Base-by-base conservation (phyloP, 768 basidiomycete genomes). In the Boletus eberwhitei region DNA sequence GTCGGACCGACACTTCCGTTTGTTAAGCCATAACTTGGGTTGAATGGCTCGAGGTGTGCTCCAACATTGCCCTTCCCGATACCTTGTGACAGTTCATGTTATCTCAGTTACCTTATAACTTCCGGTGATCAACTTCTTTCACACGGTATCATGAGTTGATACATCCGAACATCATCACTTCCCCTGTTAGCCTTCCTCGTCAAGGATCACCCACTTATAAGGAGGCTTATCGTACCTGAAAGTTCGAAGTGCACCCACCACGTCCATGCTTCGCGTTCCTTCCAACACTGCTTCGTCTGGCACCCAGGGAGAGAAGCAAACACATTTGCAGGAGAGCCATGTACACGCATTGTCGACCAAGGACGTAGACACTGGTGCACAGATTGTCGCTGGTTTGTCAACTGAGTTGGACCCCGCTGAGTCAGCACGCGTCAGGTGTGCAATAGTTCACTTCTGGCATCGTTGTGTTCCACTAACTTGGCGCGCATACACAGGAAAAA, bases 341-440 rank as follows among this genome's bases (percentile, higher is more conserved):
- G 55, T 16, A 17, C 67, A 64, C 7, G 55, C 56, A 4, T 21
- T 70, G 13, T 75, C 78, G 5, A 70, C 74, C 41, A 75, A 71
- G 53, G 77, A 82, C 48, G 75, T 85, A 7, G 86, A 87, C 62
- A 83, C 84, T 4, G 86, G 78, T 24, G 86, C 86, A 24, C 77
- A 77, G 58, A 69, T 87, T 26, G 77, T 77, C 14, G 75, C 79
- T 11, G 79, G 79, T 9, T 64, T 75, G 13, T 64, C 74, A 4
- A 64, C 42, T 8, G 73, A 72, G 32, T 59, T 87, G 32, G 82
- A 84, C 54, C 80, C 81, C 4, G 71, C 55, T 5, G 85, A 86
- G 64, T 77, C 78, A 0, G 43, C 66, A 29, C 74, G 81, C 44
- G 70, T 88, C 48, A 73, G 84, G 83, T 81, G 72, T 62, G 40